phyloP scores from a whole-genome alignment of 805 yeast species.

The Yamadazyma kitorensis region DNA sequence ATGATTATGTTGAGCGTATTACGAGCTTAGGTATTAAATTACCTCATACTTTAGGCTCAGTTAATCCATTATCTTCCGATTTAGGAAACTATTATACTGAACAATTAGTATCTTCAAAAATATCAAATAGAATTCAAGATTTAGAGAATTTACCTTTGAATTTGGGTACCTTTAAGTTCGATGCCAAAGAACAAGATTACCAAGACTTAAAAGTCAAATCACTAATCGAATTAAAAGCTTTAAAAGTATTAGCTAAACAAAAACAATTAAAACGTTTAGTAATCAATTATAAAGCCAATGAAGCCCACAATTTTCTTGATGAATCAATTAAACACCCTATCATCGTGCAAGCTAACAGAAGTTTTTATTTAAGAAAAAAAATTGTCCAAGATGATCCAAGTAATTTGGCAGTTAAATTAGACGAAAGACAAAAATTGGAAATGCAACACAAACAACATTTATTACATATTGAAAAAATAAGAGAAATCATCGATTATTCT shows the following conservation, averaged over 20 bases:
- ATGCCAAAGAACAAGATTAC: constrained; percentile 26
- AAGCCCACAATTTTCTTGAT: constrained; percentile 55
- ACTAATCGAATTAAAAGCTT: constrained; percentile 65
- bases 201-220: constrained; percentile 66
- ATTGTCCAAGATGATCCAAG: constrained; percentile 73
- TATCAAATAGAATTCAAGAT: constrained; percentile 56
- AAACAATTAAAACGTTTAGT: constrained; percentile 64
- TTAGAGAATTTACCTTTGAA: constrained; percentile 68
- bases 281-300: constrained; percentile 49
- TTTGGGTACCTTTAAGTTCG: constrained; percentile 51
- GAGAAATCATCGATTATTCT: constrained; percentile 27
- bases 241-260: constrained; percentile 65
- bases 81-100: constrained; percentile 55
- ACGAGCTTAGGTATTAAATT: constrained; percentile 36
- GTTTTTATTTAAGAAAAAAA: constrained; percentile 65
- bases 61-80: constrained; percentile 32
- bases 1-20: constrained; percentile 34
- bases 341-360: constrained; percentile 65
- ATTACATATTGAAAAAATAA: constrained; percentile 49
- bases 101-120: constrained; percentile 48
- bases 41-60: constrained; percentile 13
- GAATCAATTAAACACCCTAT: constrained; percentile 51
- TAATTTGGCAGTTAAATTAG: constrained; percentile 69
- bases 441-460: constrained; percentile 46
- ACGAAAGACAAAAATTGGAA: constrained; percentile 66